Percentiles rank a stretch among this genome's conserved stretches.
Conservation (phyloP, 1,139 yeast genomes). For the Magnusiomyces magnusii region DNA sequence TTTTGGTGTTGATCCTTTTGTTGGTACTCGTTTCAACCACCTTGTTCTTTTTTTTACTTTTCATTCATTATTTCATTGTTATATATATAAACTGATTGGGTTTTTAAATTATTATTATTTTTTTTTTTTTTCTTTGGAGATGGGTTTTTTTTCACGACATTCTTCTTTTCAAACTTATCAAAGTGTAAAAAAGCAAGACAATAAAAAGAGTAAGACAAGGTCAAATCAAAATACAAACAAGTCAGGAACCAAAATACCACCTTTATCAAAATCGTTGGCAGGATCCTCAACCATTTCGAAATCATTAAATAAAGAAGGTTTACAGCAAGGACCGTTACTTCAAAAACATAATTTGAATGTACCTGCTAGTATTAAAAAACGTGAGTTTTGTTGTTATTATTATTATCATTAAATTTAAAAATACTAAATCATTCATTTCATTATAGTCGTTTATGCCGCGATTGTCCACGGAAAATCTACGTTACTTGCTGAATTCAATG, state of each 20-base stretch:
- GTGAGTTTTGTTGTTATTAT: not conserved
- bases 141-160: not conserved
- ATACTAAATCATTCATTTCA: not conserved
- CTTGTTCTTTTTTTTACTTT: too few relatives aligned
- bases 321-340: too few relatives aligned
- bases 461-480: slow-evolving; percentile 26
- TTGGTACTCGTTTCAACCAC: too few relatives aligned
- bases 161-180: not conserved
- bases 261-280: not conserved
- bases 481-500: slow-evolving; percentile 20
- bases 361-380: too few relatives aligned
- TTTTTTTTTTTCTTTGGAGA: not conserved
- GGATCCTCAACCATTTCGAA: not conserved
- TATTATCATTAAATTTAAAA: not conserved
- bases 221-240: not conserved
- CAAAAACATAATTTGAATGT: too few relatives aligned
- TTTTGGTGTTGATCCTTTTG: too few relatives aligned
- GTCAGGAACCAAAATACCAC: not conserved
- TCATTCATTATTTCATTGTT: too few relatives aligned
- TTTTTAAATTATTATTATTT: too few relatives aligned
- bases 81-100: too few relatives aligned
- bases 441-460: slow-evolving; percentile 28
- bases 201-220: not conserved
- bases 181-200: too few relatives aligned
- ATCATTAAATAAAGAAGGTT: too few relatives aligned